phyloP scores from a whole-genome alignment of 2,329 filamentous ascomycete genomes.

The Nothopassalora personata region DNA sequence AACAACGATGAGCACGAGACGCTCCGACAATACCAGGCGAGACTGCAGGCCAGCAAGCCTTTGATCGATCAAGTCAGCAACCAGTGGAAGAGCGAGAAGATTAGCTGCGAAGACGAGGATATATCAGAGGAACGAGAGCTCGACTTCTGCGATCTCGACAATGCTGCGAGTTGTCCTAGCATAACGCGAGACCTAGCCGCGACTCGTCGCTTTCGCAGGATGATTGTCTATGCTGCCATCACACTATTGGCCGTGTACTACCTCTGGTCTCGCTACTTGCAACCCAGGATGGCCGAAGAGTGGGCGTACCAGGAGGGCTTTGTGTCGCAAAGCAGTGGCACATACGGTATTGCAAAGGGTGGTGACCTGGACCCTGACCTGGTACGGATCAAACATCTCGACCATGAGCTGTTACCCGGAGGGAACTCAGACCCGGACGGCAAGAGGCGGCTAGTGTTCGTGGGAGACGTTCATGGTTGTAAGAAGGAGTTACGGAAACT shows the following conservation, averaged over 20 bases:
- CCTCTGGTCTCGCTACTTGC: slow-evolving; percentile 35
- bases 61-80: slow-evolving; percentile 28
- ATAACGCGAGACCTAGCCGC: slow-evolving; percentile 12
- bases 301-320: slow-evolving; percentile 34
- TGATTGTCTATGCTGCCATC: slow-evolving; percentile 31
- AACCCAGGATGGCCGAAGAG: slow-evolving; percentile 34
- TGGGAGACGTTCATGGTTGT: slow-evolving; percentile 94
- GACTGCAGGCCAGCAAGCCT: slow-evolving; percentile 7
- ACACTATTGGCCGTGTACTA: slow-evolving; percentile 30
- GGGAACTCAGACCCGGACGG: slow-evolving; percentile 31
- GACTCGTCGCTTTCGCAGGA: slow-evolving; percentile 25
- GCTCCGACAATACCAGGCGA: slow-evolving; percentile 1
- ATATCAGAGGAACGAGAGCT: slow-evolving; percentile 16
- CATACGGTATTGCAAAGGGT: slow-evolving; percentile 28
- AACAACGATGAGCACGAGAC: background rate
- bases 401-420: slow-evolving; percentile 34
- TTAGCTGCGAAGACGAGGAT: slow-evolving; percentile 2
- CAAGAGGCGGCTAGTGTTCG: slow-evolving; percentile 63
- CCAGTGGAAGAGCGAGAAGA: slow-evolving; percentile 21
- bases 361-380: slow-evolving; percentile 35
- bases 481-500: slow-evolving; percentile 57
- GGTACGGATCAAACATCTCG: slow-evolving; percentile 47
- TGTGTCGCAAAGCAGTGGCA: slow-evolving; percentile 21
- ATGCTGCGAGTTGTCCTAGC: slow-evolving; percentile 30
- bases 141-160: slow-evolving; percentile 31